Evolutionary conservation across 1,284 basidiomycete species (phyloP), one percentile per base, ranked within the genome.

Genomic region (Sporisorium graminicola): DNA sequence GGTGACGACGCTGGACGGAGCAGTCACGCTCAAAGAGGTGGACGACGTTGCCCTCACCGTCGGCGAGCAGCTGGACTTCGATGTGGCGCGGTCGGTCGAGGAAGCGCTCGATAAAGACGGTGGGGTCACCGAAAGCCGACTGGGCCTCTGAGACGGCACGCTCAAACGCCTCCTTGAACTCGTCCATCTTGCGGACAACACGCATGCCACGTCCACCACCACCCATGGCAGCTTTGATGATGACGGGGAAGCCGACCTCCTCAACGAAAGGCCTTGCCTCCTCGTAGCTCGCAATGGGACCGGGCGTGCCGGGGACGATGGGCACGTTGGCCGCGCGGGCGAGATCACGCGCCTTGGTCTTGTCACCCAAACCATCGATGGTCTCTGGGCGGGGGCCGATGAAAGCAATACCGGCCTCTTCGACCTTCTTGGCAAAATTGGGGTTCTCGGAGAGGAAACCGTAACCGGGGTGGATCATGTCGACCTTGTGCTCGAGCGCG

Each of bases 91-190:
- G 97, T 80, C 94, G 92, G 33, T 95, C 95, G 43, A 97, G 97
- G 73, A 99, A 92, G 88, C 99, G 99, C 97, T 99, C 99, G 88
- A 99, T 94, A 87, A 99, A 99, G 83, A 99, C 95, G 66, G 97
- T 97, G 3, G 97, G 99, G 58, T 97, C 96, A 94, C 85, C 29
- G 79, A 99, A 99, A 33, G 97, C 95, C 54, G 93, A 90, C 87
- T 92, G 96, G 77, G 97, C 96, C 88, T 99, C 97, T 81, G 91
- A 92, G 76, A 95, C 94, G 12, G 97, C 97, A 76, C 95, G 92
- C 85, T 95, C 90, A 86, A 99, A 99, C 7, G 92, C 89, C 79
- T 91, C 89, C 87, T 95, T 94, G 89, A 99, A 99, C 62, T 91
- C 92, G 53, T 91, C 92, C 86, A 94, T 91, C 84, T 94, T 93